Percentiles rank a stretch among this genome's conserved stretches.
phyloP scores from a whole-genome alignment of 2,329 filamentous ascomycete genomes.

The Cladosporium sphaerospermum region DNA sequence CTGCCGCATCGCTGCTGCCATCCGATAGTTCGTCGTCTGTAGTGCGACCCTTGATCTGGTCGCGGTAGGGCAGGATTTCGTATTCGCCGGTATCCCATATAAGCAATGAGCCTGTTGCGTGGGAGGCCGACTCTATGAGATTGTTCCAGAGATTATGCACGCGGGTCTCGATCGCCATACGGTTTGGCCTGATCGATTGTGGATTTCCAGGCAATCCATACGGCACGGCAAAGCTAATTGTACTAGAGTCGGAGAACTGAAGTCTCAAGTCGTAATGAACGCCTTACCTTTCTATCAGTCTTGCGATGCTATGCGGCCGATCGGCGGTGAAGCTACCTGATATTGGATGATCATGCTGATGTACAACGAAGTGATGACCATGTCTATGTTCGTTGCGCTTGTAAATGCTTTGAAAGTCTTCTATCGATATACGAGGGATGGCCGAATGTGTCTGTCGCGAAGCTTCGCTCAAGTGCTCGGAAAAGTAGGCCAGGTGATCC shows the following conservation, averaged over 20 bases:
- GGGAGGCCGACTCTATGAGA: constrained; percentile 39
- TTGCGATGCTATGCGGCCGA: background rate
- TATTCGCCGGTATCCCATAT: constrained; percentile 44
- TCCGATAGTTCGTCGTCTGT: constrained; percentile 32
- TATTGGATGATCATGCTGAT: constrained; percentile 67
- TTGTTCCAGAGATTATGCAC: constrained; percentile 43
- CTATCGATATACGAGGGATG: constrained; percentile 34
- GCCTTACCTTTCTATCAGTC: constrained; percentile 22
- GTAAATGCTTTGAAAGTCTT: constrained; percentile 43
- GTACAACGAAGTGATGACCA: constrained; percentile 56
- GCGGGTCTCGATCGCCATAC: constrained; percentile 42
- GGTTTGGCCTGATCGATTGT: constrained; percentile 33
- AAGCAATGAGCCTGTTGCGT: constrained; percentile 38
- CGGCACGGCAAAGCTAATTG: constrained; percentile 50
- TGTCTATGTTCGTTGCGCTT: constrained; percentile 38
- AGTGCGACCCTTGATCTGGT: constrained; percentile 18
- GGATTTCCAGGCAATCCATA: constrained; percentile 40
- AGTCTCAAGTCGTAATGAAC: constrained; percentile 57
- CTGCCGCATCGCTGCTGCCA: constrained; percentile 8
- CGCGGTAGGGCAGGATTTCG: constrained; percentile 28
- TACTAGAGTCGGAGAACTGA: constrained; percentile 62
- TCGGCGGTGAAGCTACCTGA: constrained; percentile 41
- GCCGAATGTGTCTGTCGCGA: constrained; percentile 14
- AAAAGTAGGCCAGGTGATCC: constrained; percentile 46
- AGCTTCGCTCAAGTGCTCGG: constrained; percentile 33